phyloP scores from a whole-genome alignment of 2,329 filamentous ascomycete genomes.

The Coleophoma crateriformis region DNA sequence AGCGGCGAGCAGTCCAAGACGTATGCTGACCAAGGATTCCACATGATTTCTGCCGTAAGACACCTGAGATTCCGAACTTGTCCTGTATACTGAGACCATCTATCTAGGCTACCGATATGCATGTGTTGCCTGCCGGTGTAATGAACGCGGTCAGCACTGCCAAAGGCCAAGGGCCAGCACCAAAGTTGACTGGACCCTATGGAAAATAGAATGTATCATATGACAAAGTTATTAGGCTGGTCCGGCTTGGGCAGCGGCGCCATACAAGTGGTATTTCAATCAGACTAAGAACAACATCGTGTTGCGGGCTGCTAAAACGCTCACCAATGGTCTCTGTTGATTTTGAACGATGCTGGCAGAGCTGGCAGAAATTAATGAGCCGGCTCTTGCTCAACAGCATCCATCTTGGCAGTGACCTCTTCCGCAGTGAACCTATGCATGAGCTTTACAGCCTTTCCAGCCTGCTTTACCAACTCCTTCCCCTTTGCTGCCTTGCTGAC shows the following conservation, averaged over 20 bases:
- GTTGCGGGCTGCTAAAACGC: no score
- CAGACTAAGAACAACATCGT: no score
- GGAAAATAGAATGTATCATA: slow-evolving; percentile 8
- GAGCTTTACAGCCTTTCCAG: slow-evolving; percentile 52
- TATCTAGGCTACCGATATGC: slow-evolving; percentile 46
- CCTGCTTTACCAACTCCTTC: slow-evolving; percentile 39
- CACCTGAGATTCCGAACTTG: no score
- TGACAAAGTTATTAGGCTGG: not conserved
- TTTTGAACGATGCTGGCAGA: no score
- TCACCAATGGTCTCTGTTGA: no score
- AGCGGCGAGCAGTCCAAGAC: slow-evolving; percentile 48
- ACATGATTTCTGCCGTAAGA: slow-evolving; percentile 45
- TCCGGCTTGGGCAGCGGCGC: no score
- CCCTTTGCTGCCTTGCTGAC: slow-evolving; percentile 50
- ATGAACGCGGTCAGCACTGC: slow-evolving; percentile 42
- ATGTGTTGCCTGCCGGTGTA: slow-evolving; percentile 40
- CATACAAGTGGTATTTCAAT: no score
- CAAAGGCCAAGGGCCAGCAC: slow-evolving; percentile 28
- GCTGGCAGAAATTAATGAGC: no score
- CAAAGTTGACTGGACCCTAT: slow-evolving; percentile 22
- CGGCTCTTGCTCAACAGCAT: slow-evolving; percentile 37
- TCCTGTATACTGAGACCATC: no score
- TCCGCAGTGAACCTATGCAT: slow-evolving; percentile 72
- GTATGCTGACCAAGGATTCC: slow-evolving; percentile 51
- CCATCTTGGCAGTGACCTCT: slow-evolving; percentile 65